Evolutionary conservation across 169 alveolate species (phyloP).

Genomic region (Plasmodium ovale): DNA sequence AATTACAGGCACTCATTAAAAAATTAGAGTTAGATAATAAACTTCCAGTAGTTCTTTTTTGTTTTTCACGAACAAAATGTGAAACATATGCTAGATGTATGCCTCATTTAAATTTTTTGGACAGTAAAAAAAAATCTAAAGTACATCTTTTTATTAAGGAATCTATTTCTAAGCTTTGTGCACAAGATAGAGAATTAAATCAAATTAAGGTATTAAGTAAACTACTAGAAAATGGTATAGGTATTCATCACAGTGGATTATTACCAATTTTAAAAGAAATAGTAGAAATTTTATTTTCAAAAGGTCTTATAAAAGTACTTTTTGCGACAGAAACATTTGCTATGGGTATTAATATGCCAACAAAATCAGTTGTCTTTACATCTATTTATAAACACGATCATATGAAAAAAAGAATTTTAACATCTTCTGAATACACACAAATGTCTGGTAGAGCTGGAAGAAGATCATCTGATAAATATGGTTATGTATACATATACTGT

Average conservation of each 20-base stretch:
- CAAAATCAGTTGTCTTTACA: constrained; percentile 97
- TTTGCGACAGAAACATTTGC: constrained; percentile 99
- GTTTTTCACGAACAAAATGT: constrained; percentile 94
- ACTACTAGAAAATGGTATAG: constrained; percentile 95
- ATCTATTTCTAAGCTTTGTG: constrained; percentile 86
- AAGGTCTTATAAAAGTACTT: constrained; percentile 96
- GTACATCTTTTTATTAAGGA: constrained; percentile 90
- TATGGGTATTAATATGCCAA: constrained; percentile 99
- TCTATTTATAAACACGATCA: constrained; percentile 95
- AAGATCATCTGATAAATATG: constrained; percentile 97
- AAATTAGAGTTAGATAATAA: constrained; percentile 88
- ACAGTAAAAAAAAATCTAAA: constrained; percentile 88
- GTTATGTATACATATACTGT: constrained; percentile 95
- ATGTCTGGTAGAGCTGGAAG: constrained; percentile 99
- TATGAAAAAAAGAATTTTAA: constrained; percentile 87
- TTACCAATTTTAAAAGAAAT: constrained; percentile 98
- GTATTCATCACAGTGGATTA: constrained; percentile 99
- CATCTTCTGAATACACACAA: constrained; percentile 97
- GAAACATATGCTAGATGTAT: constrained; percentile 91
- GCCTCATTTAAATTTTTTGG: constrained; percentile 88
- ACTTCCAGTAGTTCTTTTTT: constrained; percentile 97
- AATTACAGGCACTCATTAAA: constrained; percentile 84
- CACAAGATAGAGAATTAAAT: constrained; percentile 92
- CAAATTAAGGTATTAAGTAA: constrained; percentile 89
- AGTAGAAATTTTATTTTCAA: constrained; percentile 97